phyloP scores from a whole-genome alignment of 768 basidiomycete species.

The Dacryopinax spathularia region DNA sequence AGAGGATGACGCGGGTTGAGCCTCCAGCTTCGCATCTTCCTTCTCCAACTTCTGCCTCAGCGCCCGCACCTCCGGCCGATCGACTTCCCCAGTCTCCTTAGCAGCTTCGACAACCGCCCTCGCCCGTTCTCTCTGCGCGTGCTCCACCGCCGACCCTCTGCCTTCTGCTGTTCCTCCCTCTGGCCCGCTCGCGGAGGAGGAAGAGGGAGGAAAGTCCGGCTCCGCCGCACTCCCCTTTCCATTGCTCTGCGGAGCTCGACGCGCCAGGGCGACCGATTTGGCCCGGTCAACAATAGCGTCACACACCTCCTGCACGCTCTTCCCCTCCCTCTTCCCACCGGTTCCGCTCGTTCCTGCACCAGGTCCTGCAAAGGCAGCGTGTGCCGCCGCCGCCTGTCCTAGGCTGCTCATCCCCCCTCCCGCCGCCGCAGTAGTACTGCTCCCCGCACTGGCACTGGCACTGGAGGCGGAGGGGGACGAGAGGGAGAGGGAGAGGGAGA shows the following conservation, averaged over 20 bases:
- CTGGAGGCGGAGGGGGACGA: slow-evolving; percentile 9
- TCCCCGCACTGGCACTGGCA: slow-evolving; percentile 4
- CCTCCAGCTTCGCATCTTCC: background rate
- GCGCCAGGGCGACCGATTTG: background rate
- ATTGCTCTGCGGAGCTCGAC: too few species aligned
- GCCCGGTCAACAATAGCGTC: background rate
- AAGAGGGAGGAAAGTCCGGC: background rate
- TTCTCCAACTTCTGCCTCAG: too few species aligned
- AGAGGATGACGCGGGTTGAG: background rate
- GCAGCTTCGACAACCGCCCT: too few species aligned
- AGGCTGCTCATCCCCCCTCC: background rate
- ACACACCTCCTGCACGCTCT: background rate
- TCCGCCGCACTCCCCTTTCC: background rate
- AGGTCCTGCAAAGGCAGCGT: slow-evolving; percentile 44
- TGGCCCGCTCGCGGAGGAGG: too few species aligned
- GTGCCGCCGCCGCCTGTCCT: too few species aligned
- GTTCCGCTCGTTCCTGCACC: background rate
- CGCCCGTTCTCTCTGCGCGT: too few species aligned
- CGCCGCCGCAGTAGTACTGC: slow-evolving; percentile 20
- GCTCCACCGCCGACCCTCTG: too few species aligned
- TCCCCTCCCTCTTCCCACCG: background rate
- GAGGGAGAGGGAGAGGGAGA: slow-evolving; percentile 1
- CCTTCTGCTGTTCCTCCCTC: too few species aligned
- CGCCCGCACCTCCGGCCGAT: too few species aligned
- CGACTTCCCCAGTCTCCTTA: too few species aligned